Evolutionary conservation across 768 basidiomycete species (phyloP).

Genomic region (Lactarius akahatsu): DNA sequence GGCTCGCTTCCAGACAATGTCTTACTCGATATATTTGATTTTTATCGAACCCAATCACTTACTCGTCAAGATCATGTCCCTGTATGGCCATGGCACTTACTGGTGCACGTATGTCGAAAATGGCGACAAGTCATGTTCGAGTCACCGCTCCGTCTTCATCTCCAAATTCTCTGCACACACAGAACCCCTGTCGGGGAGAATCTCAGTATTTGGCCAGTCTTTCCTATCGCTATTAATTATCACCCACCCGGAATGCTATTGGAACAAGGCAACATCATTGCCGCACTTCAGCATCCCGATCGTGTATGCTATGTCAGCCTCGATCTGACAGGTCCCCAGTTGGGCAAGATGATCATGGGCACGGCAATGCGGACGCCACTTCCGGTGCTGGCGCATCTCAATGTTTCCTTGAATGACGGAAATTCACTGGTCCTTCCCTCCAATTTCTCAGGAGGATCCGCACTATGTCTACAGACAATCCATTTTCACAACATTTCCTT

Average conservation of each 20-base stretch:
- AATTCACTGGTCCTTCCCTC: background rate
- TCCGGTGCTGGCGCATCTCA: background rate
- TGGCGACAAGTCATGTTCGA: background rate
- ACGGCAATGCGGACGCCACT: background rate
- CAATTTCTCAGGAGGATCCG: background rate
- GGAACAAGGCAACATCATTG: background rate
- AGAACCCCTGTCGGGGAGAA: background rate
- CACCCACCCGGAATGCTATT: no score
- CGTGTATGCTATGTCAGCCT: background rate
- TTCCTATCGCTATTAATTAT: background rate
- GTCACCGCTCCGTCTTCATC: background rate
- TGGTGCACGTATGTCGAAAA: background rate
- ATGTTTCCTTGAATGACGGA: background rate
- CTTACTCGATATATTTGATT: background rate
- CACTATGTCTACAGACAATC: background rate
- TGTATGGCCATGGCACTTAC: background rate
- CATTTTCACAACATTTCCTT: background rate
- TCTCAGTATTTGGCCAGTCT: background rate
- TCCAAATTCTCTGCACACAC: background rate
- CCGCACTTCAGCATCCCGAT: background rate
- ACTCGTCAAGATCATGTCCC: no score
- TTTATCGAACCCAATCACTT: background rate
- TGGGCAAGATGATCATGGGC: background rate
- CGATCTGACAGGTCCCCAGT: accelerated
- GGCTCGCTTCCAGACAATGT: background rate